Evolutionary conservation across 805 yeast species (phyloP).

Genomic region (Ogataea siamensis): DNA sequence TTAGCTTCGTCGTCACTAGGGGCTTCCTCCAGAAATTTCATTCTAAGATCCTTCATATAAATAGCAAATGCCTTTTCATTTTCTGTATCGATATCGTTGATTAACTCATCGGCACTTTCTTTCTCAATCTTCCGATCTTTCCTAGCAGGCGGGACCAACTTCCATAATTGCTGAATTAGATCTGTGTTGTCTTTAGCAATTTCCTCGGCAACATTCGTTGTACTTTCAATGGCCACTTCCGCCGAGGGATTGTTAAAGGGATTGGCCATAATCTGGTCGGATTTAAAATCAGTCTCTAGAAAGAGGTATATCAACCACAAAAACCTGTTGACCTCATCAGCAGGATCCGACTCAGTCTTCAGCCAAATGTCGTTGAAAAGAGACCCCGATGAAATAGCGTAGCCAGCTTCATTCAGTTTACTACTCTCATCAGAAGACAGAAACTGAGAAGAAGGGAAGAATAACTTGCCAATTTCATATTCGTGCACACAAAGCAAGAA

Average conservation of each 20-base stretch:
- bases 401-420: constrained; percentile 7
- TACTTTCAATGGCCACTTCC: constrained; percentile 10
- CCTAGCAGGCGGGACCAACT: constrained; percentile 24
- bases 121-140: constrained; percentile 1
- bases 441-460: constrained; percentile 24
- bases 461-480: constrained; percentile 31
- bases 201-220: constrained; percentile 22
- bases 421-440: constrained; percentile 11
- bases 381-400: constrained; percentile 31
- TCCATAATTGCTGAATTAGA: constrained; percentile 26
- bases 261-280: constrained; percentile 39
- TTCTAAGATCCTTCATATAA: constrained; percentile 45
- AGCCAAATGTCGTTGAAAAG: constrained; percentile 75
- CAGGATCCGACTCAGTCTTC: constrained; percentile 57
- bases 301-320: constrained; percentile 82
- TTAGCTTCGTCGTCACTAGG: constrained; percentile 14
- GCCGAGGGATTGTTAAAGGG: constrained; percentile 30
- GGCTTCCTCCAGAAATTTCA: constrained; percentile 27
- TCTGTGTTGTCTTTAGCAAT: constrained; percentile 20
- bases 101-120: constrained; percentile 5
- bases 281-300: constrained; percentile 65
- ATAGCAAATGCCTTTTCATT: constrained; percentile 48
- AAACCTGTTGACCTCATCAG: constrained; percentile 66
- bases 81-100: constrained; percentile 46
- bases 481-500: constrained; percentile 70